Base-by-base conservation (phyloP, 345 rosid species). In the Zanthoxylum bungeanum region DNA sequence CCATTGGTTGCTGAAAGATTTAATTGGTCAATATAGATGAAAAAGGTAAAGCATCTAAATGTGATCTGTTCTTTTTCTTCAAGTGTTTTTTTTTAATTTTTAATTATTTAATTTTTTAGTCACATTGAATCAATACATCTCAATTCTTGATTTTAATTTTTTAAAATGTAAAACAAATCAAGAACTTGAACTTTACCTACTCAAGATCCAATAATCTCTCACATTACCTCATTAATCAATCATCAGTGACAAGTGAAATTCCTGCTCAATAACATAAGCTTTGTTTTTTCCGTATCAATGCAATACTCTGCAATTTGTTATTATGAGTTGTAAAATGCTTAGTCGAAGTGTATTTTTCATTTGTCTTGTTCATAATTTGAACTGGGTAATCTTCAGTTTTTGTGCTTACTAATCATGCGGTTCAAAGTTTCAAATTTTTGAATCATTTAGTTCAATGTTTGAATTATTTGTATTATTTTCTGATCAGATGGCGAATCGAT, bases 401-500 rank as follows among this genome's bases (percentile, higher is more conserved):
- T 58, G 9, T 30, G 1, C 9, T 58, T 58, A 8, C 31, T 58
- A 31, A 58, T 58, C 21, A 58, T 31, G 11, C 2, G 19, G 39
- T 58, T 40, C 46, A 40, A 25, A 52, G 27, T 56, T 56, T 56
- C 19, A 12, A 25, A 4, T 14, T 56, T 39, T 21, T 60, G 19
- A 39, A 7, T 58, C 19, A 36, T 73, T 51, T n/a, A n/a, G n/a
- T n/a, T n/a, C n/a, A n/a, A 19, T 10, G 11, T 49, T 49, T 49
- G 2, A 19, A 14, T 12, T 49, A 16, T 31, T 28, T 57, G 9
- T 58, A 31, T 53, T 25, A 30, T 72, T 50, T 69, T 55, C 25
- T 33, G 17, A 67, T 73, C 72, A 81, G 83, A 83, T 85, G 89
- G 69, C 73, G 71, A 40, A 70, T 28, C 74, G 39, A 6, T 73